These are phyloP conservation scores for Trypanosoma conorhini DNA, from an alignment of 208 protist genomes.

Conservation along the genomic window DNA sequence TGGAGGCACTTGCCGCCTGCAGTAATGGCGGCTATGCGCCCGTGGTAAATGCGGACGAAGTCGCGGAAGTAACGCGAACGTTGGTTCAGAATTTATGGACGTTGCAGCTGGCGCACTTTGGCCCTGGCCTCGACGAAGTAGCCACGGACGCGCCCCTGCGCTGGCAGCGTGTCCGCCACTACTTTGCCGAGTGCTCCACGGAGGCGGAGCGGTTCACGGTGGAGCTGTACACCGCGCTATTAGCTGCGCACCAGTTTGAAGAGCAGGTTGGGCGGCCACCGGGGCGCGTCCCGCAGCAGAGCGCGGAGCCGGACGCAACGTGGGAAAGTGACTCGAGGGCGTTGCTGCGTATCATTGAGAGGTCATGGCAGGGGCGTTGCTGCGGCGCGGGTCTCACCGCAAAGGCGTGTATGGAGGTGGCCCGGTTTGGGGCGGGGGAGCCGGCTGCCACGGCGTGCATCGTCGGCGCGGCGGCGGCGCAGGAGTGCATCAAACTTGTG, in stretches of 20 bases:
- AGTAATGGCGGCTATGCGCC: background rate
- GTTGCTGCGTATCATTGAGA: slow-evolving; percentile 17
- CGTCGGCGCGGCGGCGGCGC: slow-evolving; percentile 92
- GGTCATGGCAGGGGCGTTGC: background rate
- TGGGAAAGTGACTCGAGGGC: slow-evolving; percentile 21
- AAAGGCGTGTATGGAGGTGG: slow-evolving; percentile 56
- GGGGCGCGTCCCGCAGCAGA: slow-evolving; percentile 1
- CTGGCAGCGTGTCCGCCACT: slow-evolving; percentile 10
- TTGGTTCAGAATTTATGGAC: slow-evolving; percentile 54
- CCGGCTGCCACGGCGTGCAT: slow-evolving; percentile 91
- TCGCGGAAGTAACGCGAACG: slow-evolving; percentile 3
- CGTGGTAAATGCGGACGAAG: background rate
- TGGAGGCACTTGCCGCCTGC: slow-evolving; percentile 14
- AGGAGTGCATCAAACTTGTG: slow-evolving; percentile 97
- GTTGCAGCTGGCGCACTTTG: slow-evolving; percentile 33
- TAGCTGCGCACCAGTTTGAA: slow-evolving; percentile 23
- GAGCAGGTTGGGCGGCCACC: slow-evolving; percentile 21
- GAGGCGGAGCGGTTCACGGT: slow-evolving; percentile 19
- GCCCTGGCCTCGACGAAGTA: slow-evolving; percentile 13
- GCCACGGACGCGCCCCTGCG: background rate
- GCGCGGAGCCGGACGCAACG: background rate
- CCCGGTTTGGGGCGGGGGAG: slow-evolving; percentile 76
- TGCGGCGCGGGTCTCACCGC: slow-evolving; percentile 5
- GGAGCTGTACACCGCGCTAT: slow-evolving; percentile 20
- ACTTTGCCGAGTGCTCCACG: slow-evolving; percentile 3